phyloP scores from a whole-genome alignment of 1,284 basidiomycete species.

The Cryptococcus hybrid region DNA sequence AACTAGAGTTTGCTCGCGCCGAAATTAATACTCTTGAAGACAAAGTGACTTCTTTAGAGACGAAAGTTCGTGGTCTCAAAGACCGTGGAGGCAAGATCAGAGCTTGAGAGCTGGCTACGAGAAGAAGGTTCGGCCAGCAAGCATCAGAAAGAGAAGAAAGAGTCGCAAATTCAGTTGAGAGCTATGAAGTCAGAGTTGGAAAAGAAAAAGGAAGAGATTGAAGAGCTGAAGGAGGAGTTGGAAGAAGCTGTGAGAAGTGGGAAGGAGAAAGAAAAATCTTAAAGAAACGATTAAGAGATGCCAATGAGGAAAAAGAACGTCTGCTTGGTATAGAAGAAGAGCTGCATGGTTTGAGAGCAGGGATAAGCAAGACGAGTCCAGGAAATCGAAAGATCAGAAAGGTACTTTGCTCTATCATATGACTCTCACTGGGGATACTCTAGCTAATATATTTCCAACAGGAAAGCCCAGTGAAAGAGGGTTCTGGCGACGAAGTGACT shows the following conservation, averaged over 20 bases:
- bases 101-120: conserved; percentile 30
- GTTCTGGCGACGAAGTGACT: conserved; percentile 20
- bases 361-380: conserved; percentile 8
- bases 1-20: conserved; percentile 6
- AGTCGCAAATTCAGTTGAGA: conserved; percentile 29
- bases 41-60: conserved; percentile 26
- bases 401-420: conserved; percentile 6
- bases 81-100: conserved; percentile 25
- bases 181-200: conserved; percentile 25
- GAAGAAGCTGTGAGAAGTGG: conserved; percentile 16
- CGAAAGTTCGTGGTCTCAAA: conserved; percentile 19
- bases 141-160: conserved; percentile 29
- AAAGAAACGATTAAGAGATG: conserved; percentile 22
- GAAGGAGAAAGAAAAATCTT: conserved; percentile 24
- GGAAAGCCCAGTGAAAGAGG: conserved; percentile 24
- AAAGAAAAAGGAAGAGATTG: conserved; percentile 24
- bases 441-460: not conserved
- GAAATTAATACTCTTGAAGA: conserved; percentile 20
- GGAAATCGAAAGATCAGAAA: conserved; percentile 15
- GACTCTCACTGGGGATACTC: not conserved
- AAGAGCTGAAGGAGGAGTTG: conserved; percentile 34
- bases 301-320: conserved; percentile 23
- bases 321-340: conserved; percentile 34
- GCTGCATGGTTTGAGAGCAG: conserved; percentile 23
- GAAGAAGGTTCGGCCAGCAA: conserved; percentile 19